phyloP scores from a whole-genome alignment of 2,329 filamentous ascomycete species.

The Fusarium armeniacum region DNA sequence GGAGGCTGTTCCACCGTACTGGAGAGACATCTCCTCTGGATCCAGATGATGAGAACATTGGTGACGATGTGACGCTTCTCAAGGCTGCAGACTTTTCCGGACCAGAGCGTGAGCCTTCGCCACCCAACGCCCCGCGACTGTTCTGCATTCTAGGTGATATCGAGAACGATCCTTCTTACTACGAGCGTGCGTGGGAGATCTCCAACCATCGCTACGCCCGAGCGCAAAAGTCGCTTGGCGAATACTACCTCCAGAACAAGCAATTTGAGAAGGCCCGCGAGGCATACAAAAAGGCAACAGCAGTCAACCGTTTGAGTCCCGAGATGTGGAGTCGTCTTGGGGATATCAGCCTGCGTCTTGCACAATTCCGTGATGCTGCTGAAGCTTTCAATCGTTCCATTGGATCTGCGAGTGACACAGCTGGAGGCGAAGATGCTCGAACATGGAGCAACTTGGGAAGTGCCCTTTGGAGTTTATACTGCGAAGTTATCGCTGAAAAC shows the following conservation, averaged over 20 bases:
- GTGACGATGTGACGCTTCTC: conserved; percentile 67
- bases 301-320: conserved; percentile 84
- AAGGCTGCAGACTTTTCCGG: conserved; percentile 69
- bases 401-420: conserved; percentile 67
- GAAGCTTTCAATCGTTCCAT: conserved; percentile 88
- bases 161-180: conserved; percentile 79
- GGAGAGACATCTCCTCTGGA: conserved; percentile 55
- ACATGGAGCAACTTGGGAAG: conserved; percentile 96
- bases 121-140: conserved; percentile 85
- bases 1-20: conserved; percentile 81
- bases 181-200: conserved; percentile 88
- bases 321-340: conserved; percentile 92
- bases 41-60: conserved; percentile 65
- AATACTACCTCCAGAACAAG: conserved; percentile 77
- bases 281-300: conserved; percentile 83
- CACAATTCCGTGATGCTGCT: conserved; percentile 81
- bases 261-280: conserved; percentile 78
- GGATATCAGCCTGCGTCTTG: conserved; percentile 85
- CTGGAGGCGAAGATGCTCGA: conserved; percentile 90
- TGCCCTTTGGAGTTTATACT: conserved; percentile 79
- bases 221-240: conserved; percentile 88
- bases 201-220: conserved; percentile 85
- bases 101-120: conserved; percentile 75
- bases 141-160: conserved; percentile 96
- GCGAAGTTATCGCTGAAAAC: conserved; percentile 62